phyloP scores from a whole-genome alignment of 306 rosid genomes.

The Gillenia trifoliata region DNA sequence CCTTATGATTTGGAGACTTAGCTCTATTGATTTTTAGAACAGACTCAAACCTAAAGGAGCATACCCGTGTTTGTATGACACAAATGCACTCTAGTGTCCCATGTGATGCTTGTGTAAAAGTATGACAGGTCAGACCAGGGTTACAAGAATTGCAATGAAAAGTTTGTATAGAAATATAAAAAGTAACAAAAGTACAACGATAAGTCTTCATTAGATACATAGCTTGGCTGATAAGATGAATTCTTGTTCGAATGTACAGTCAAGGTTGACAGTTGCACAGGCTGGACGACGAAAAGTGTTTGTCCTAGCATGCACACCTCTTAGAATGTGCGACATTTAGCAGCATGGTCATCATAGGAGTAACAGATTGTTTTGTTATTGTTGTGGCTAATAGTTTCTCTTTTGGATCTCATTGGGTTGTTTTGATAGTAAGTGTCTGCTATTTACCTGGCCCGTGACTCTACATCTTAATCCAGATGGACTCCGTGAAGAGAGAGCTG shows the following conservation, averaged over 20 bases:
- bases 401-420: not conserved
- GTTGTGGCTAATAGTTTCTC: not conserved
- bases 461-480: constrained; percentile 46
- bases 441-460: not conserved
- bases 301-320: not conserved
- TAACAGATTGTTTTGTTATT: not conserved
- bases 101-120: no score
- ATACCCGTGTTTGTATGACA: no score
- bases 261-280: not conserved
- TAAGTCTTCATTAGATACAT: not conserved
- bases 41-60: no score
- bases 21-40: no score
- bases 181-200: no score
- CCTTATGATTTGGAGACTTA: no score
- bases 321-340: not conserved
- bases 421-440: not conserved
- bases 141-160: no score
- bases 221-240: not conserved
- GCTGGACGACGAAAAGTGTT: not conserved
- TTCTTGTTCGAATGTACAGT: not conserved
- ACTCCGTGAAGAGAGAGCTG: constrained; percentile 73
- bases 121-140: no score
- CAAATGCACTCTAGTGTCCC: no score
- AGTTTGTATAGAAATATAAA: no score
- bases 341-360: not conserved